Base-by-base conservation (phyloP, 768 basidiomycete species). In the Gymnopilus dilepis region DNA sequence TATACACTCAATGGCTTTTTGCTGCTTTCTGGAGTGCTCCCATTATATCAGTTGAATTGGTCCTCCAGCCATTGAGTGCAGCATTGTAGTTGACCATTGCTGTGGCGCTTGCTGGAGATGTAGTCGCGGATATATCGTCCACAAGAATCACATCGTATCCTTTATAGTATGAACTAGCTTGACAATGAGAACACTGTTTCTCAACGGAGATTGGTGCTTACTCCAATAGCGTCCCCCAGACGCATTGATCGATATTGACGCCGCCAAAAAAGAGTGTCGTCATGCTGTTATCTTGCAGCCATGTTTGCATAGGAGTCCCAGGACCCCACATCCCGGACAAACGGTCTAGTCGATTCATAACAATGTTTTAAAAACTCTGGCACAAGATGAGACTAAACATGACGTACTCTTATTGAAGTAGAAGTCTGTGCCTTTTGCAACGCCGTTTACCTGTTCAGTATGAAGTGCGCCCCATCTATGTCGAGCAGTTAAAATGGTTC, bases 161-260 rank as follows among this genome's bases (percentile, higher is more conserved):
- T 57, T 75, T 75, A 57, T 75, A 75, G 58, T 70, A 73, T 2
- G 74, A 68, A 54, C 73, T 74, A n/a, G n/a, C n/a, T n/a, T n/a
- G n/a, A n/a, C n/a, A n/a, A n/a, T n/a, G n/a, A n/a, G n/a, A n/a
- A n/a, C n/a, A n/a, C n/a, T n/a, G n/a, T n/a, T n/a, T n/a, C n/a
- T n/a, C n/a, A n/a, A n/a, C 33, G 11, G 21, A 40, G 15, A 48
- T 22, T 41, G 5, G 11, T 9, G 62, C 70, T 42, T 52, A 73
- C 71, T 73, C 74, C 17, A 75, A 43, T 1, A 75, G 64, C 1
- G 74, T 75, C 24, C 74, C 74, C 70, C 72, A 73, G 21, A 75
- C 74, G 43, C 74, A 75, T 63, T 75, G 74, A 42, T 75, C 74
- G 52, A 74, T 72, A 51, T 76, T 76, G 6, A 76, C 74, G 17